Conservation (phyloP, 2,329 filamentous ascomycete genomes). For the Calonectria pseudoreteaudii region DNA sequence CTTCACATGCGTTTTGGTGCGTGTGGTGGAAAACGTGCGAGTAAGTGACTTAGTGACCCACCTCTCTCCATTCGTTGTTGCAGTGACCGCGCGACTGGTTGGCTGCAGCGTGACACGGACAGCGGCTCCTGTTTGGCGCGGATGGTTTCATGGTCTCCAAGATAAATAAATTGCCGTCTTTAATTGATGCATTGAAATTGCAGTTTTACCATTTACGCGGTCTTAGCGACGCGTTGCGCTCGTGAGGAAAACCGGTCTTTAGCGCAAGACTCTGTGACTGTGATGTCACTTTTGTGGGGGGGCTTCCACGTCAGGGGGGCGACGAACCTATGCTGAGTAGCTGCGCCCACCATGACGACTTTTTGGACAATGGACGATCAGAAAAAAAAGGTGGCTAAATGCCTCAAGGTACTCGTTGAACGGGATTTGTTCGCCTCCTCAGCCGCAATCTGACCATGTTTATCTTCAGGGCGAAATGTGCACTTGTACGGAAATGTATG, state of each 20-base stretch:
- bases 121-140: not conserved
- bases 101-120: not conserved
- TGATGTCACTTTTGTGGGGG: not conserved
- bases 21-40: not conserved
- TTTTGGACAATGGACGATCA: not conserved
- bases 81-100: not conserved
- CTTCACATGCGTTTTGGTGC: not conserved
- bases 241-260: not conserved
- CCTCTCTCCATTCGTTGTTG: not conserved
- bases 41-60: not conserved
- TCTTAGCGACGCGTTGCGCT: not conserved
- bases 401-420: not conserved
- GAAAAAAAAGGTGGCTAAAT: not conserved
- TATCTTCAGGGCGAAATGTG: not conserved
- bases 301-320: not conserved
- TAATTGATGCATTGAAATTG: not conserved
- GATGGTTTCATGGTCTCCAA: not conserved
- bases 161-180: not conserved
- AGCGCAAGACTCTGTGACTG: not conserved
- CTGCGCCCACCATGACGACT: not conserved
- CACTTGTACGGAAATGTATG: not conserved
- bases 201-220: not conserved
- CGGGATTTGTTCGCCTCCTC: not conserved
- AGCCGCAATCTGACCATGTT: not conserved
- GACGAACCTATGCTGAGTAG: not conserved